These are phyloP conservation scores for Aspergillus funiculosus DNA, from an alignment of 495 filamentous ascomycete species.

Conservation along the genomic window DNA sequence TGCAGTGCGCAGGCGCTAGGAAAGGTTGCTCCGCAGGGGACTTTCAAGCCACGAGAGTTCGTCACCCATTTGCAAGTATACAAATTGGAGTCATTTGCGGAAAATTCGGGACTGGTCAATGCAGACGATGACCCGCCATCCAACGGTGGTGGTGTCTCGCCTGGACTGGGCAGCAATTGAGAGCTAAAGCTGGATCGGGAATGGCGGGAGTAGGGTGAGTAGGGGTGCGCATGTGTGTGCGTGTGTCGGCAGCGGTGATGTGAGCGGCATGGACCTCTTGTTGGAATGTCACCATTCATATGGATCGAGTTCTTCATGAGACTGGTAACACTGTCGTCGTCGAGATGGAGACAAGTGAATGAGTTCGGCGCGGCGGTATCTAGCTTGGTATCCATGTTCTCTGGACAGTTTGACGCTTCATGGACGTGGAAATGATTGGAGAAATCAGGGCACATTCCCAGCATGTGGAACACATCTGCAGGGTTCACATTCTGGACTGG, in stretches of 20 bases:
- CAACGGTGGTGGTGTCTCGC: constrained; percentile 41
- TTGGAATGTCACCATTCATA: constrained; percentile 17
- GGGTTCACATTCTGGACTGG: constrained; percentile 33
- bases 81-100: constrained; percentile 29
- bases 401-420: constrained; percentile 16
- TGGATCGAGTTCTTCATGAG: constrained; percentile 30
- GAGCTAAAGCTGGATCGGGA: constrained; percentile 42
- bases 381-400: constrained; percentile 9
- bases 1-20: constrained; percentile 35
- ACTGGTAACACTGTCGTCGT: constrained; percentile 11
- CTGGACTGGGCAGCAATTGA: constrained; percentile 35
- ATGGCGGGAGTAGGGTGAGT: constrained; percentile 40
- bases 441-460: constrained; percentile 36
- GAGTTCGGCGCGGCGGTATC: constrained; percentile 18
- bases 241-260: constrained; percentile 34
- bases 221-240: constrained; percentile 33
- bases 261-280: constrained; percentile 34
- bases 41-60: constrained; percentile 25
- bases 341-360: constrained; percentile 29
- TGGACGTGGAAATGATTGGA: constrained; percentile 28
- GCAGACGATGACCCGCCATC: constrained; percentile 36
- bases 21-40: constrained; percentile 34
- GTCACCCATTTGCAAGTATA: constrained; percentile 38
- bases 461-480: constrained; percentile 39
- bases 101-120: constrained; percentile 38